A percentile compares a stretch with the other conserved stretches of the same genome.
Evolutionary conservation across 176 grass and related monocot genomes (phyloP).

Genomic region (Aechmea fasciata): DNA sequence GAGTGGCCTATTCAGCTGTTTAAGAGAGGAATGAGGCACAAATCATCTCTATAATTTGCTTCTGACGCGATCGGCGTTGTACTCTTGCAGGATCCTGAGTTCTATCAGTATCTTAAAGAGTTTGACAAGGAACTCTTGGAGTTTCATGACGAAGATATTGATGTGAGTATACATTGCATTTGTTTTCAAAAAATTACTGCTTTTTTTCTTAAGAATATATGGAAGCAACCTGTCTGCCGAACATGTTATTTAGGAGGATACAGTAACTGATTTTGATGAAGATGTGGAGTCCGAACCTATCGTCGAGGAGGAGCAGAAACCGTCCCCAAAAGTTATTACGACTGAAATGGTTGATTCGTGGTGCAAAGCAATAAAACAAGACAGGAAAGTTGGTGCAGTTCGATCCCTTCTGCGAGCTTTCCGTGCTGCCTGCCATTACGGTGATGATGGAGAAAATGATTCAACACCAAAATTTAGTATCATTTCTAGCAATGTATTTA

Average conservation of each 20-base stretch:
- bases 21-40: neutral
- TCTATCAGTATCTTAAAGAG: constrained; percentile 74
- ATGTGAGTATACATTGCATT: constrained; percentile 38
- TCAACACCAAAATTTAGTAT: constrained; percentile 59
- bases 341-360: constrained; percentile 81
- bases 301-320: constrained; percentile 34
- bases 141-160: constrained; percentile 54
- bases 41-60: neutral
- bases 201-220: constrained; percentile 7
- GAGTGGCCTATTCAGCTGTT: neutral
- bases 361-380: constrained; percentile 47
- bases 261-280: constrained; percentile 32
- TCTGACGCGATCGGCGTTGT: neutral
- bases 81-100: constrained; percentile 68
- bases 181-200: neutral
- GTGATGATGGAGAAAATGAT: constrained; percentile 58
- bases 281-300: constrained; percentile 20
- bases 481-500: constrained; percentile 80
- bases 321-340: constrained; percentile 56
- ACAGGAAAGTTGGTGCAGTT: constrained; percentile 39
- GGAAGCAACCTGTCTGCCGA: constrained; percentile 6
- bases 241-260: constrained; percentile 41
- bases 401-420: constrained; percentile 78
- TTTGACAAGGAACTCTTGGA: constrained; percentile 68
- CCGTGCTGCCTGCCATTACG: constrained; percentile 69